Evolutionary conservation across 1,139 yeast species (phyloP), one percentile per base, ranked within the genome.

Genomic region (Zygotorulaspora mrakii): DNA sequence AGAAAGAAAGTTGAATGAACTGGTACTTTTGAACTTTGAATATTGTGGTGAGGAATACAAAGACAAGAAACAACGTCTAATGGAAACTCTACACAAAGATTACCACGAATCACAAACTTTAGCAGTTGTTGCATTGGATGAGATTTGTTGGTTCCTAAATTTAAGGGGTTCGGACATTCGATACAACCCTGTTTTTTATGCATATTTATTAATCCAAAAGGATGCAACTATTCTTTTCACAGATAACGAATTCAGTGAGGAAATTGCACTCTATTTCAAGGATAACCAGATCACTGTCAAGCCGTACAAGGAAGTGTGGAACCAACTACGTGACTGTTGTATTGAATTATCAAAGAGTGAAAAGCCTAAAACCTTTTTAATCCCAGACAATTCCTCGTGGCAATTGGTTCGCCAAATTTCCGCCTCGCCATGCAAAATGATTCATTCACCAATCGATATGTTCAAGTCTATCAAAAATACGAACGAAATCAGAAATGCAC

Each of bases 101-200:
- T 65, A 69, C 42, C 74, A 46, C 3, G 48, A 35, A 37, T 30
- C 54, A 42, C 29, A 46, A 7, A 49, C 53, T 48, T 60, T 86
- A 48, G 75, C 85, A 5, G 70, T 87, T 6, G 73, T 82, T 31
- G 84, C 95, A 0, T 67, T 87, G 46, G 98, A 91, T 65, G 96
- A 91, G 57, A 76, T 89, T 46, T 95, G 96, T 6, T 89, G 96
- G 97, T 66, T 88, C 42, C 74, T 88, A 59, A 91, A 91, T 57
- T 69, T 91, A 50, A 75, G 97, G 53, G 97, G 97, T 13, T 69
- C 74, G 27, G 94, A 85, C 60, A 86, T 91, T 49, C 83, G 79
- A 28, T 94, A 70, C 65, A 91, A 89, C 59, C 98, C 99, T 1
- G 91, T 94, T 11, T 94, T 94, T 62, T 88, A 77, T 66, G 72